phyloP scores from a whole-genome alignment of 495 filamentous ascomycete species.

The Penicillium flavigenum region DNA sequence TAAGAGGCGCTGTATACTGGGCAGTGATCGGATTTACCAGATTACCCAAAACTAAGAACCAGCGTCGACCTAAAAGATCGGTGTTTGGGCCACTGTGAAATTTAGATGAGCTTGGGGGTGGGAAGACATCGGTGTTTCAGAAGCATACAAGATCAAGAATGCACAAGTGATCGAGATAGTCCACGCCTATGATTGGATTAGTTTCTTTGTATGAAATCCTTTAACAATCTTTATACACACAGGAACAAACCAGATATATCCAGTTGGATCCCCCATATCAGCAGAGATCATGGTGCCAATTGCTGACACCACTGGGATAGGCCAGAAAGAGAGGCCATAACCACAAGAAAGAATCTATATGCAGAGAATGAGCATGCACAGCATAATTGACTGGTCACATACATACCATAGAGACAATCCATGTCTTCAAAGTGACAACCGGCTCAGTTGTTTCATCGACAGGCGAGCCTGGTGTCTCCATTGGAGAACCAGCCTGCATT shows the following conservation, averaged over 20 bases:
- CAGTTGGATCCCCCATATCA: slow-evolving; percentile 24
- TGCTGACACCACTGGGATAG: slow-evolving; percentile 22
- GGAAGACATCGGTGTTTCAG: background rate
- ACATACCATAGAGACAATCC: slow-evolving; percentile 26
- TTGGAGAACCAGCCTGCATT: slow-evolving; percentile 9
- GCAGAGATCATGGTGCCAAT: slow-evolving; percentile 23
- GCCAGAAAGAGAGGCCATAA: slow-evolving; percentile 32
- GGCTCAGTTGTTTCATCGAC: slow-evolving; percentile 13
- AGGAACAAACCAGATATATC: slow-evolving; percentile 29
- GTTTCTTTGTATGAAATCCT: background rate
- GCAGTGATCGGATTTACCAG: slow-evolving; percentile 12
- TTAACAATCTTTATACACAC: slow-evolving; percentile 4
- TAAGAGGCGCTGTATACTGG: background rate
- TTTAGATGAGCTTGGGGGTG: slow-evolving; percentile 5
- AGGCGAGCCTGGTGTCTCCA: slow-evolving; percentile 10
- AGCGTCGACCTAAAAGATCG: slow-evolving; percentile 28
- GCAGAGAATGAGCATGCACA: background rate
- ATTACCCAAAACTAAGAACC: slow-evolving; percentile 30
- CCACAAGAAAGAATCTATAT: slow-evolving; percentile 30
- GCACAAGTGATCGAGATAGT: slow-evolving; percentile 30
- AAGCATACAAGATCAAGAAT: slow-evolving; percentile 28
- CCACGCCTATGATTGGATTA: slow-evolving; percentile 21
- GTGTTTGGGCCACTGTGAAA: slow-evolving; percentile 26
- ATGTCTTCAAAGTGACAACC: slow-evolving; percentile 27
- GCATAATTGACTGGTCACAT: background rate